phyloP scores from a whole-genome alignment of 805 yeast species.

The Saccharomycopsis javanensis region DNA sequence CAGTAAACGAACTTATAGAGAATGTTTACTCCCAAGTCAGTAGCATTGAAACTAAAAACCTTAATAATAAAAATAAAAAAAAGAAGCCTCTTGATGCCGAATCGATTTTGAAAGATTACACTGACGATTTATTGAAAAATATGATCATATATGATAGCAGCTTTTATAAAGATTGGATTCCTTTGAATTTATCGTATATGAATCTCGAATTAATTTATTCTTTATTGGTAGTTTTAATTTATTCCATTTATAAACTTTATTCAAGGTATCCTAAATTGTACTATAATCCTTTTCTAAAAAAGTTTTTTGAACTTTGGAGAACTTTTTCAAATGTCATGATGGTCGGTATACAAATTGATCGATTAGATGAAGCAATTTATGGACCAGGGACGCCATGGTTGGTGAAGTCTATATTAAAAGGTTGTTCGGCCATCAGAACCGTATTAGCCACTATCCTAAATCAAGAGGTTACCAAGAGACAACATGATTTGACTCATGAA shows the following conservation, averaged over 20 bases:
- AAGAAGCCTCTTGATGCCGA: not conserved
- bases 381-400: slow-evolving; percentile 35
- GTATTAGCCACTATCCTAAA: slow-evolving; percentile 54
- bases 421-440: slow-evolving; percentile 53
- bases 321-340: slow-evolving; percentile 49
- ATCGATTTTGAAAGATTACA: not conserved
- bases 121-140: not conserved
- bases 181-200: slow-evolving; percentile 22
- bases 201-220: slow-evolving; percentile 38
- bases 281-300: slow-evolving; percentile 53
- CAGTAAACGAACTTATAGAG: slow-evolving; percentile 1
- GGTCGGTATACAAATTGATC: slow-evolving; percentile 51
- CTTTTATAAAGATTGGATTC: slow-evolving; percentile 16
- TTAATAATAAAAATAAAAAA: not conserved
- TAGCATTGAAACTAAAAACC: not conserved
- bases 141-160: slow-evolving; percentile 4
- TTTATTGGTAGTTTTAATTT: slow-evolving; percentile 34
- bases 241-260: slow-evolving; percentile 37
- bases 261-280: slow-evolving; percentile 24
- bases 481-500: slow-evolving; percentile 51
- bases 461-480: slow-evolving; percentile 32
- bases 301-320: slow-evolving; percentile 56
- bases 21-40: not conserved
- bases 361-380: slow-evolving; percentile 36
- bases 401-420: slow-evolving; percentile 44